Evolutionary conservation across 2,329 filamentous ascomycete genomes (phyloP).

Genomic region (Ophiostoma ips): DNA sequence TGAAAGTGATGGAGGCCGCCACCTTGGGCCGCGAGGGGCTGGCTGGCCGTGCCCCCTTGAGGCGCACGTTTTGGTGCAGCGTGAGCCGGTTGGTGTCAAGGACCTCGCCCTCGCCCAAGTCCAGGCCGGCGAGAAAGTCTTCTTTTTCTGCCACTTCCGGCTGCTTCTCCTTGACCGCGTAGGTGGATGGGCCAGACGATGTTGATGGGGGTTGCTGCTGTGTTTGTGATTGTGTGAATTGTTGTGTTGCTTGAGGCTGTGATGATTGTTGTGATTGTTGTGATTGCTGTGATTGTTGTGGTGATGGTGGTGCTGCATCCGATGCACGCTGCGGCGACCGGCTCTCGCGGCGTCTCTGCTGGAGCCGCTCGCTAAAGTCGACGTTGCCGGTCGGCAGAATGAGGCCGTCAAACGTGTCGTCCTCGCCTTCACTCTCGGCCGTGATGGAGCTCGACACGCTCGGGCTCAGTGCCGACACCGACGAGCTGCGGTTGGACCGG

Average conservation of each 20-base stretch:
- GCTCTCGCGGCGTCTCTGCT: constrained; percentile 51
- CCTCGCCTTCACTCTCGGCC: constrained; percentile 84
- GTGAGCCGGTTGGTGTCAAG: constrained; percentile 71
- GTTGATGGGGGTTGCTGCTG: not conserved
- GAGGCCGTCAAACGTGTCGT: constrained; percentile 83
- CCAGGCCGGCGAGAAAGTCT: constrained; percentile 75
- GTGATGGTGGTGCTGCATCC: constrained; percentile 9
- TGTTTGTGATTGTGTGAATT: constrained; percentile 7
- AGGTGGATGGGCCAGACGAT: constrained; percentile 4
- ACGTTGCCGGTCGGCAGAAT: constrained; percentile 72
- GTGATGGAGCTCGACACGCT: constrained; percentile 87
- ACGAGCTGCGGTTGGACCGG: constrained; percentile 66
- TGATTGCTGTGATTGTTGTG: constrained; percentile 8
- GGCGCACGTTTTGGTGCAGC: constrained; percentile 80
- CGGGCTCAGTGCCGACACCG: constrained; percentile 77
- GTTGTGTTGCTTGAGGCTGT: not conserved
- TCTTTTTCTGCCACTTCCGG: constrained; percentile 40
- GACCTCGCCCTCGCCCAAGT: constrained; percentile 70
- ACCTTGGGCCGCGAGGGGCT: constrained; percentile 61
- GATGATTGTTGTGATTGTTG: constrained; percentile 12
- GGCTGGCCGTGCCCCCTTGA: constrained; percentile 56
- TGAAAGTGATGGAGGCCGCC: constrained; percentile 81
- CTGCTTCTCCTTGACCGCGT: constrained; percentile 12
- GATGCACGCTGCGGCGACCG: constrained; percentile 42
- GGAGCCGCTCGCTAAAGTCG: constrained; percentile 63